Evolutionary conservation across 305 asterid species (phyloP).

Genomic region (Fraxinus angustifolia): DNA sequence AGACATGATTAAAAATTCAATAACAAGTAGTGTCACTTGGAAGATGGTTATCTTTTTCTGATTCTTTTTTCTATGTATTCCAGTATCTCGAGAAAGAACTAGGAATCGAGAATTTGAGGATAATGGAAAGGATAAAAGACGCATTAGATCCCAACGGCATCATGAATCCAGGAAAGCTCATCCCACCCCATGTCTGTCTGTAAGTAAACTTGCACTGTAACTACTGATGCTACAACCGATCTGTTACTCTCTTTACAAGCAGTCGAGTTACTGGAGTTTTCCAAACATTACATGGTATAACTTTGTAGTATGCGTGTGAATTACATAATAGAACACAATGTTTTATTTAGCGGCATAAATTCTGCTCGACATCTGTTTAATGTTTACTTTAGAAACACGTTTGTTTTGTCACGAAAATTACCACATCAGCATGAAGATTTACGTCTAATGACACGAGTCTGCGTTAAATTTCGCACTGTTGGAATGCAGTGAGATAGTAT

Average conservation of each 20-base stretch:
- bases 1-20: background rate
- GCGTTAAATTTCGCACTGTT: background rate
- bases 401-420: background rate
- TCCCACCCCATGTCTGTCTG: slow-evolving; percentile 80
- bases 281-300: background rate
- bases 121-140: slow-evolving; percentile 77
- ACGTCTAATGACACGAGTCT: background rate
- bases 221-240: background rate
- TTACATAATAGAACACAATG: background rate
- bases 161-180: slow-evolving; percentile 97
- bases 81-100: slow-evolving; percentile 94
- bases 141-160: slow-evolving; percentile 85
- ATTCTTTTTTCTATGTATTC: slow-evolving; percentile 7
- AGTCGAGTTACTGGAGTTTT: background rate
- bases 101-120: slow-evolving; percentile 84
- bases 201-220: slow-evolving; percentile 15
- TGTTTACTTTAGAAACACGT: background rate
- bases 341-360: background rate
- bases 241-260: background rate
- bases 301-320: background rate
- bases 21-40: background rate
- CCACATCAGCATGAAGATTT: background rate
- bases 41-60: background rate
- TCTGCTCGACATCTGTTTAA: background rate
- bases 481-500: background rate